Percentiles rank a stretch among this genome's conserved stretches.
phyloP scores from a whole-genome alignment of 2,329 filamentous ascomycete genomes.

The Arthrobotrys pseudoclavata region DNA sequence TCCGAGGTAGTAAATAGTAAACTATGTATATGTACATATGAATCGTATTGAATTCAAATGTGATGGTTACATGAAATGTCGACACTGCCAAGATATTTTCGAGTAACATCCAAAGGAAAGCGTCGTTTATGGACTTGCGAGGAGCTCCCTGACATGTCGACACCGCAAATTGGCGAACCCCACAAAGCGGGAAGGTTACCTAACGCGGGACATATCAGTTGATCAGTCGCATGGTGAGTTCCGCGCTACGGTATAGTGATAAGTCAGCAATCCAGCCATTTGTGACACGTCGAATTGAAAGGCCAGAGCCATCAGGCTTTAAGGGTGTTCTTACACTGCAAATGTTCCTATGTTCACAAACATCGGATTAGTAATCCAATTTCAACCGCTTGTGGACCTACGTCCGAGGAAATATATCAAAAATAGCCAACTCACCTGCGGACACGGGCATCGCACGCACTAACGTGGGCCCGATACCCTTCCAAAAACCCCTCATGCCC shows the following conservation, averaged over 20 bases:
- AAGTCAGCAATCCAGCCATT: slow-evolving; percentile 55
- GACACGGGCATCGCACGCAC: slow-evolving; percentile 96
- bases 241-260: slow-evolving; percentile 42
- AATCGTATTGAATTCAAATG: slow-evolving; percentile 32
- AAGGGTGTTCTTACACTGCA: slow-evolving; percentile 49
- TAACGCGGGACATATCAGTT: slow-evolving; percentile 45
- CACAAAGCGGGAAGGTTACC: slow-evolving; percentile 41
- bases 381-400: slow-evolving; percentile 2
- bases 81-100: slow-evolving; percentile 17
- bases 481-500: slow-evolving; percentile 90
- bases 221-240: slow-evolving; percentile 60
- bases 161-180: slow-evolving; percentile 37
- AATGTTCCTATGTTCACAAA: slow-evolving; percentile 47
- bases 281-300: slow-evolving; percentile 2
- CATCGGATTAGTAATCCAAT: slow-evolving; percentile 49
- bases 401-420: not conserved
- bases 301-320: slow-evolving; percentile 8
- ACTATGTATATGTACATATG: slow-evolving; percentile 48
- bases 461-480: slow-evolving; percentile 89
- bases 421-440: slow-evolving; percentile 88
- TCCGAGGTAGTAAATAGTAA: slow-evolving; percentile 22
- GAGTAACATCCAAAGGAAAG: not conserved
- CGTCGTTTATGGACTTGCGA: not conserved
- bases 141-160: slow-evolving; percentile 36
- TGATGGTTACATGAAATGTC: slow-evolving; percentile 17